These are phyloP conservation scores for Trichoderma brevicompactum DNA, from an alignment of 2,329 filamentous ascomycete species.

Conservation along the genomic window DNA sequence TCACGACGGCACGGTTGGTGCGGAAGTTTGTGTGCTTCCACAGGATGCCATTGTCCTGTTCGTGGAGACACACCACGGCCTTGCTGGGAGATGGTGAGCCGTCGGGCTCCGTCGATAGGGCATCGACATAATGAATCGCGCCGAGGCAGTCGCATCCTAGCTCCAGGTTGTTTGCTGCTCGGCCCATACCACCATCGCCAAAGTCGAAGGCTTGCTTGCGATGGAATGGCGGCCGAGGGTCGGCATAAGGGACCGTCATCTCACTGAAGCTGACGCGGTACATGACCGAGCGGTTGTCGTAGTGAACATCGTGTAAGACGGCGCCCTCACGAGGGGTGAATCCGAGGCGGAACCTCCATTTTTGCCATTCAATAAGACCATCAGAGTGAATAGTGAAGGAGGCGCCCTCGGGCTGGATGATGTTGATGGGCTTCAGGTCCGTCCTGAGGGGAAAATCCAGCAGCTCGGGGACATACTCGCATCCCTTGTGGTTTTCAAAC, in stretches of 20 bases:
- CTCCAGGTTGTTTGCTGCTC: conserved; percentile 68
- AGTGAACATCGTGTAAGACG: conserved; percentile 71
- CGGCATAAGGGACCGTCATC: conserved; percentile 71
- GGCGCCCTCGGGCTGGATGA: conserved; percentile 70
- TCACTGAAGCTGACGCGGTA: conserved; percentile 71
- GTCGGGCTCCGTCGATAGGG: conserved; percentile 55
- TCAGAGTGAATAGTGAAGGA: conserved; percentile 63
- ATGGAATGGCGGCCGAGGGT: conserved; percentile 67
- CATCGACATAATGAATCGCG: conserved; percentile 67
- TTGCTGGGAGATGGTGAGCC: conserved; percentile 58
- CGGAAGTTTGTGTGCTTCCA: conserved; percentile 75
- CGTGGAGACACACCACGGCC: conserved; percentile 70
- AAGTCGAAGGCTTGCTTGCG: conserved; percentile 75
- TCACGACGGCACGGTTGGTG: conserved; percentile 64
- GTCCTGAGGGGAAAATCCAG: conserved; percentile 52
- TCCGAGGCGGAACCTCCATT: conserved; percentile 70
- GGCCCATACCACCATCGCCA: conserved; percentile 69
- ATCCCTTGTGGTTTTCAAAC: conserved; percentile 47
- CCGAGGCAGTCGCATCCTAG: conserved; percentile 74
- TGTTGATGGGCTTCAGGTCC: conserved; percentile 70
- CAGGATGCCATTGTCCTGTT: conserved; percentile 70
- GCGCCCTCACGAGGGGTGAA: conserved; percentile 74
- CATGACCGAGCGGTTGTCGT: conserved; percentile 66
- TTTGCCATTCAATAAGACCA: conserved; percentile 62
- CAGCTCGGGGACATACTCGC: conserved; percentile 57